These are phyloP conservation scores for Colletotrichum sp. DNA, from an alignment of 2,329 filamentous ascomycete species.

Conservation along the genomic window DNA sequence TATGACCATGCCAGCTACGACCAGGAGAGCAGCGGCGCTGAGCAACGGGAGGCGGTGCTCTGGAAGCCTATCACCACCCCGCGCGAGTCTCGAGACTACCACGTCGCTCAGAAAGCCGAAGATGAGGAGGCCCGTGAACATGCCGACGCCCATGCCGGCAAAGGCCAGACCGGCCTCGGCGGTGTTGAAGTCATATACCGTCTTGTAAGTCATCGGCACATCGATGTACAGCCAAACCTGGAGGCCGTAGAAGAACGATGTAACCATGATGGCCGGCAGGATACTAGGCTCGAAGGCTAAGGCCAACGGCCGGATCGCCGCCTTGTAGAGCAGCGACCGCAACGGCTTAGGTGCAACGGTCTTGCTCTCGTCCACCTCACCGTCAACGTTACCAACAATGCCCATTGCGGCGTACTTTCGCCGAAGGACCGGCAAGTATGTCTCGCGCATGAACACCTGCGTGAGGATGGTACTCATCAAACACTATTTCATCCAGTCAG, in stretches of 20 bases:
- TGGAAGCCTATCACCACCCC: neutral
- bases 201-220: conserved; percentile 7
- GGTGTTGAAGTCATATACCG: neutral
- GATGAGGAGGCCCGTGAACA: neutral
- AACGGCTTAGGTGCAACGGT: neutral
- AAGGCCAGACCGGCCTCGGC: neutral
- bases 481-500: neutral
- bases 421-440: neutral
- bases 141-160: neutral
- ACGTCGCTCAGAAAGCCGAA: conserved; percentile 9
- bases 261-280: neutral
- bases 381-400: neutral
- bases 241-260: conserved; percentile 9
- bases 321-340: neutral
- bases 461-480: neutral
- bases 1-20: neutral
- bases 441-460: conserved; percentile 4
- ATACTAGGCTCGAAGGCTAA: neutral
- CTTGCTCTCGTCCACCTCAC: neutral
- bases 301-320: neutral
- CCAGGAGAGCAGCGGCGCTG: neutral
- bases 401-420: neutral
- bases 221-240: conserved; percentile 11
- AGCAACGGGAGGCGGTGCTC: conserved; percentile 7
- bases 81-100: neutral